Conservation (phyloP, 1,284 basidiomycete species). For the Cystobasidium slooffiae region DNA sequence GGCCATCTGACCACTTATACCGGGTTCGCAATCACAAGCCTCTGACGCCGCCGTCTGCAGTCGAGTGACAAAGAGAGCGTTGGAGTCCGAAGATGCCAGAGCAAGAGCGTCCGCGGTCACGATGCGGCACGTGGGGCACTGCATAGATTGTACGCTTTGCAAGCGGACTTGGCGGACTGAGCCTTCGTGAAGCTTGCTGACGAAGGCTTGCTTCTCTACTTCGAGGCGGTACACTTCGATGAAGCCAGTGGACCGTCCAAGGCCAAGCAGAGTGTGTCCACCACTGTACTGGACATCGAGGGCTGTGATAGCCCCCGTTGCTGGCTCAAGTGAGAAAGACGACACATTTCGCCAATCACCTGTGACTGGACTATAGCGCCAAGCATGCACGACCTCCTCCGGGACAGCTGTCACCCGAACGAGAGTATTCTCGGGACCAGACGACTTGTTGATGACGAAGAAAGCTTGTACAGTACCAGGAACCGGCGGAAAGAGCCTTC, state of each 20-base stretch:
- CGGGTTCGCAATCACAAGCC: constrained; percentile 11
- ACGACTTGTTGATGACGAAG: constrained; percentile 58
- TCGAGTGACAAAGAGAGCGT: constrained; percentile 4
- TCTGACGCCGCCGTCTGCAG: neutral
- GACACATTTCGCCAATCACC: neutral
- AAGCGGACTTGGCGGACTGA: constrained; percentile 11
- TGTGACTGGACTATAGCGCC: constrained; percentile 9
- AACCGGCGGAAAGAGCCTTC: constrained; percentile 60
- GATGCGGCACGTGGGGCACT: constrained; percentile 8
- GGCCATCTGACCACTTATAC: constrained; percentile 4
- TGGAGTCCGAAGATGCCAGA: constrained; percentile 4
- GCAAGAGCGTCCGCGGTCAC: neutral
- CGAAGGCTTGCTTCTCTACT: constrained; percentile 8
- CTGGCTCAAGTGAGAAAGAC: neutral
- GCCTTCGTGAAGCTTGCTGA: neutral
- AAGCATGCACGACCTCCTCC: constrained; percentile 6
- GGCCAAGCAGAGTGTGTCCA: neutral
- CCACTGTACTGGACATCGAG: neutral
- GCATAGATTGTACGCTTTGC: neutral
- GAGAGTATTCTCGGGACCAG: constrained; percentile 41
- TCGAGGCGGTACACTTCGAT: constrained; percentile 15
- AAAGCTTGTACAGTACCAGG: constrained; percentile 69
- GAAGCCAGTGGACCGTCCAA: constrained; percentile 11
- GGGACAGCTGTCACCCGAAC: constrained; percentile 59
- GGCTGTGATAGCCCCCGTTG: neutral